Percentiles rank a stretch among this genome's conserved stretches.
These are phyloP conservation scores for Saccharomyces pastorianus DNA, from an alignment of 1,139 yeast species.

Conservation along the genomic window DNA sequence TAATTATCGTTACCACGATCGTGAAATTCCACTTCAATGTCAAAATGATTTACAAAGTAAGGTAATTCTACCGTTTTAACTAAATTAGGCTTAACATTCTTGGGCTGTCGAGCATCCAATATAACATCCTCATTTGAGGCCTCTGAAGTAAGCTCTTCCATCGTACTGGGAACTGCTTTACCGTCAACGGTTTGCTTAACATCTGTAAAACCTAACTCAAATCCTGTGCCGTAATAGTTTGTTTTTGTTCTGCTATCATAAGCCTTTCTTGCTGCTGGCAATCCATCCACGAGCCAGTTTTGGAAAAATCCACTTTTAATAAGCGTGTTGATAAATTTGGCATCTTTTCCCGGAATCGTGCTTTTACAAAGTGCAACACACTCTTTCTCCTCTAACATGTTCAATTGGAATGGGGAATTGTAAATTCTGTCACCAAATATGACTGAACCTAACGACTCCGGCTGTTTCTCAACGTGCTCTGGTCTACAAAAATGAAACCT, in stretches of 20 bases:
- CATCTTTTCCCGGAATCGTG: slow-evolving; percentile 53
- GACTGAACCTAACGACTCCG: slow-evolving; percentile 87
- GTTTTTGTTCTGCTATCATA: slow-evolving; percentile 49
- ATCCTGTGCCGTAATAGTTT: slow-evolving; percentile 70
- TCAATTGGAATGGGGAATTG: slow-evolving; percentile 78
- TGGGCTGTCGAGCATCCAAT: slow-evolving; percentile 5
- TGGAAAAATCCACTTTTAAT: slow-evolving; percentile 77
- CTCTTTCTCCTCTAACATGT: slow-evolving; percentile 62
- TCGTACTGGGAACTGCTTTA: slow-evolving; percentile 1
- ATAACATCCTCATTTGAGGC: neutral
- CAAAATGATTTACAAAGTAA: slow-evolving; percentile 71
- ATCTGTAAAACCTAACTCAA: slow-evolving; percentile 65
- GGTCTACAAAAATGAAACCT: slow-evolving; percentile 83
- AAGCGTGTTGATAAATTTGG: slow-evolving; percentile 65
- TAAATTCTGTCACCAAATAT: slow-evolving; percentile 93
- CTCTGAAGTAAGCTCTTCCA: neutral
- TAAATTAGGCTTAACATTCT: slow-evolving; percentile 11
- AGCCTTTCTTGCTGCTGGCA: slow-evolving; percentile 72
- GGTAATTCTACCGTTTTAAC: slow-evolving; percentile 31
- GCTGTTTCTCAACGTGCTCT: slow-evolving; percentile 50
- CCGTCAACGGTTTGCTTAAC: slow-evolving; percentile 14
- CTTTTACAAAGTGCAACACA: slow-evolving; percentile 61
- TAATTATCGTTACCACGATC: slow-evolving; percentile 55
- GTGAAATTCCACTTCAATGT: slow-evolving; percentile 75
- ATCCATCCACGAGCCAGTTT: slow-evolving; percentile 91